Evolutionary conservation across 192 early-diverging fungal genomes (phyloP).

Genomic region (Spizellomyces sp.): DNA sequence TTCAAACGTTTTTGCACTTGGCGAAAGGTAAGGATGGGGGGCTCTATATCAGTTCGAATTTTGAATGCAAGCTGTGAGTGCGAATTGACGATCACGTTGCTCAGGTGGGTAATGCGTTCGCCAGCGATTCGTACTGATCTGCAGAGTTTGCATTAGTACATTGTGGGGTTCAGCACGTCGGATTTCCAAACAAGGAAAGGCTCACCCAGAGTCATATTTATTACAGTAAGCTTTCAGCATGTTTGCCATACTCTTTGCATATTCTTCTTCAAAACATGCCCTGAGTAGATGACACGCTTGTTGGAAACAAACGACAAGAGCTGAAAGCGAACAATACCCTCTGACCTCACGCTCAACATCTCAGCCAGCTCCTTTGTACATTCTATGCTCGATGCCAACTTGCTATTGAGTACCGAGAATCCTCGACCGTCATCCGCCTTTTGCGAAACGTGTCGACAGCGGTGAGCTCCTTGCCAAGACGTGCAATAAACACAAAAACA

Average conservation of each 20-base stretch:
- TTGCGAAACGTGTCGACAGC: too few relatives aligned
- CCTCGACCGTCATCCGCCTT: neutral
- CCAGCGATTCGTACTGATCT: neutral
- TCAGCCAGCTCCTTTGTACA: slow-evolving; percentile 5
- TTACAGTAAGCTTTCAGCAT: neutral
- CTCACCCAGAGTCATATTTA: neutral
- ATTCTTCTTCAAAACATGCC: slow-evolving; percentile 2
- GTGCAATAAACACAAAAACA: too few relatives aligned
- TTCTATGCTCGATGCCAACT: neutral
- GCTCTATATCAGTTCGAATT: slow-evolving; percentile 3
- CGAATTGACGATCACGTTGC: neutral
- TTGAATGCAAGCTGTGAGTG: slow-evolving; percentile 1
- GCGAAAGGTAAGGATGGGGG: neutral
- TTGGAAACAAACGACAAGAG: too few relatives aligned
- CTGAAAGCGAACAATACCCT: too few relatives aligned
- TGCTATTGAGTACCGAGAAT: neutral
- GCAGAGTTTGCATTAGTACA: too few relatives aligned
- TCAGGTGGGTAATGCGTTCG: neutral
- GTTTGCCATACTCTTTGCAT: neutral
- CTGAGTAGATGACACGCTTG: neutral
- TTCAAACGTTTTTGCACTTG: neutral
- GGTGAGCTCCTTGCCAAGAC: too few relatives aligned
- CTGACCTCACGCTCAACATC: neutral
- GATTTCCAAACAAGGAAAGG: too few relatives aligned
- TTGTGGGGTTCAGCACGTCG: too few relatives aligned